A percentile compares a stretch with the other conserved stretches of the same genome.
Conservation (phyloP, 1,139 yeast genomes). For the Tardiomyces digboiensis region DNA sequence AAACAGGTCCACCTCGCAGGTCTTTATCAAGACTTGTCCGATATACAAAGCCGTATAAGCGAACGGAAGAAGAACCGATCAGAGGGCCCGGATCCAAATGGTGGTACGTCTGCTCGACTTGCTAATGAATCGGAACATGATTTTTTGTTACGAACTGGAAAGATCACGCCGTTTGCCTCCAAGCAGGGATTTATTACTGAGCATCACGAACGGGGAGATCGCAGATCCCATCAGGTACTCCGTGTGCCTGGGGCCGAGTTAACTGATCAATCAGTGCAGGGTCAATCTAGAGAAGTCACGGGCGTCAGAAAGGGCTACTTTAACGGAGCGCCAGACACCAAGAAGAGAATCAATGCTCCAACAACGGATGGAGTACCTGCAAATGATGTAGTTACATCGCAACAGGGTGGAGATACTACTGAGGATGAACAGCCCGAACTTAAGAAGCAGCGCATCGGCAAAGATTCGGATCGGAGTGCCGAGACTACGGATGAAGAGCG, state of each 20-base stretch:
- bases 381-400: background rate
- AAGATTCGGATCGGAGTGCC: too few relatives aligned
- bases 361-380: slow-evolving; percentile 2
- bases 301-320: slow-evolving; percentile 11
- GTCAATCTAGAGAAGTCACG: slow-evolving; percentile 10
- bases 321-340: slow-evolving; percentile 7
- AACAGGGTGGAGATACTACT: background rate
- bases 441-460: background rate
- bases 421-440: background rate
- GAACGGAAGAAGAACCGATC: slow-evolving; percentile 13
- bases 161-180: slow-evolving; percentile 89
- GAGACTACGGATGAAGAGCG: slow-evolving; percentile 4
- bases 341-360: slow-evolving; percentile 26
- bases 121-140: slow-evolving; percentile 73
- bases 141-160: slow-evolving; percentile 77
- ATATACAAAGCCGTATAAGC: slow-evolving; percentile 48
- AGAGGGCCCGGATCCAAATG: slow-evolving; percentile 5
- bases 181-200: slow-evolving; percentile 23
- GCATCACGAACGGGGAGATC: slow-evolving; percentile 3
- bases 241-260: too few relatives aligned
- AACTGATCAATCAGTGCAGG: slow-evolving; percentile 28
- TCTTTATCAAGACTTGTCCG: slow-evolving; percentile 49
- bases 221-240: slow-evolving; percentile 34
- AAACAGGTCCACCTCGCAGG: slow-evolving; percentile 44
- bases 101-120: slow-evolving; percentile 20